Conservation (phyloP, 1,139 yeast species). For the Lodderomyces theae region DNA sequence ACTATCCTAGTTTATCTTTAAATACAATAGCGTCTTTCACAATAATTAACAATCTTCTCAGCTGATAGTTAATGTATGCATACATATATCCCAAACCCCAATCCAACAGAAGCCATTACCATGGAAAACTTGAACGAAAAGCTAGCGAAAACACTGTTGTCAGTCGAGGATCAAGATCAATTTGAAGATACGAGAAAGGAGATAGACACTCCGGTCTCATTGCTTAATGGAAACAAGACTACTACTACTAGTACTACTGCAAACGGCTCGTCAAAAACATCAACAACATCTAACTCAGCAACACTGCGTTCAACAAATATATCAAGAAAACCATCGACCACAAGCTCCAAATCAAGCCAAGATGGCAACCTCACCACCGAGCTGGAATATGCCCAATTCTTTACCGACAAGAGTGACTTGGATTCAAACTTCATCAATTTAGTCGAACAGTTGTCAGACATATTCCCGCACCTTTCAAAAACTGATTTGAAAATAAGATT, state of each 20-base stretch:
- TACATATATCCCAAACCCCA: no score
- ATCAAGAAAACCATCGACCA: background rate
- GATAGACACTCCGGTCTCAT: background rate
- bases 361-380: background rate
- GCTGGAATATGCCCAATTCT: conserved; percentile 2
- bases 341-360: background rate
- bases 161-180: no score
- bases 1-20: background rate
- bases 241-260: no score
- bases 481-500: conserved; percentile 26
- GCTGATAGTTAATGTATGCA: no score
- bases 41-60: no score
- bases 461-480: conserved; percentile 28
- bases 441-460: conserved; percentile 25
- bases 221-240: no score
- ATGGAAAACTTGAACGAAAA: background rate
- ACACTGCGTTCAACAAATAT: background rate
- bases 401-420: conserved; percentile 12
- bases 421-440: conserved; percentile 14
- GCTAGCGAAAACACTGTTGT: background rate
- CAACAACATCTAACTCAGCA: background rate
- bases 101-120: background rate
- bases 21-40: no score
- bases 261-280: background rate
- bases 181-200: background rate